Percentiles rank a stretch among this genome's conserved stretches.
These are phyloP conservation scores for Trichoderma erinaceum DNA, from an alignment of 495 filamentous ascomycete species.

Conservation along the genomic window DNA sequence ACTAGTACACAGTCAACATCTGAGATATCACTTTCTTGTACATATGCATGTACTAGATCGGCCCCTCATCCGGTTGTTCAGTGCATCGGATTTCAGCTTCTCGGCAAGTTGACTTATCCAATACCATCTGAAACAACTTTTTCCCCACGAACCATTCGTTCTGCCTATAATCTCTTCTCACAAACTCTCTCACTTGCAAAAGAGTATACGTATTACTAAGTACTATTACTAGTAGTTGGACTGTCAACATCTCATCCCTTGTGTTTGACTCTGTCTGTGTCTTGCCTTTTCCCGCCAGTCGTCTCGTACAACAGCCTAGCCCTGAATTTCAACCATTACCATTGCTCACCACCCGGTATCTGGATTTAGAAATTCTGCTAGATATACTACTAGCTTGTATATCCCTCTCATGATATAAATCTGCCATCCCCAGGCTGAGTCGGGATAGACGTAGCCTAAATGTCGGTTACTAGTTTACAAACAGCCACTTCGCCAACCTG, in stretches of 20 bases:
- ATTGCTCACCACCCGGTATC: background rate
- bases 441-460: background rate
- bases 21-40: background rate
- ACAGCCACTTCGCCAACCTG: background rate
- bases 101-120: background rate
- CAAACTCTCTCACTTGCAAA: background rate
- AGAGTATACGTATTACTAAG: background rate
- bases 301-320: background rate
- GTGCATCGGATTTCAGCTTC: background rate
- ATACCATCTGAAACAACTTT: background rate
- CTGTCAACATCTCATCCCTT: background rate
- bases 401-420: background rate
- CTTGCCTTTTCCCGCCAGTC: background rate
- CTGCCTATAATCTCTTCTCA: background rate
- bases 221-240: too few species aligned
- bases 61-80: background rate
- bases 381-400: background rate
- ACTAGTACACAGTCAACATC: background rate
- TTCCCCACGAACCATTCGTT: background rate
- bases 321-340: background rate
- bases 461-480: background rate
- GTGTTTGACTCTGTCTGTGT: slow-evolving; percentile 5
- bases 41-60: slow-evolving; percentile 3
- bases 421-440: background rate
- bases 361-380: background rate